Base-by-base conservation (phyloP, 192 early-diverging fungal genomes). In the Backusella mclennaniae region DNA sequence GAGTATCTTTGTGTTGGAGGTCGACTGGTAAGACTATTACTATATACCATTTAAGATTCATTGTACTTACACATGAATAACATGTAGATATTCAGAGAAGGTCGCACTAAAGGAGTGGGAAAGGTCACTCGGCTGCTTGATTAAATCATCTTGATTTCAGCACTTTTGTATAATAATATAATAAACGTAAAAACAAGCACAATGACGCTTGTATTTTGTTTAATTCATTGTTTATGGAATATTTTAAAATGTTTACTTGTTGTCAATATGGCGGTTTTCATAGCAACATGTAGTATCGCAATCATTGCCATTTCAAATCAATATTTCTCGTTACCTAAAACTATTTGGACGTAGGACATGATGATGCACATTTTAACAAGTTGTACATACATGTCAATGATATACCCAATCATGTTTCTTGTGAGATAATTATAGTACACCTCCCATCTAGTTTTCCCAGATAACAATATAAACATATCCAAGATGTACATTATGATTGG, bases 21-120 rank as follows among this genome's bases (percentile, higher is more conserved):
- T 35, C 83, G 89, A n/a, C 76, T 92, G 73, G 86, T 88, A 80
- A 83, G 83, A 59, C n/a, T 21, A 33, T 38, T 35, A 14, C 59
- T 69, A 46, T 53, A 84, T 85, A 70, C 35, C 86, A 63, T 2
- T 4, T 66, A 66, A 8, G 5, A 21, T 53, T 23, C 21, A 0
- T 53, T 6, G 6, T 26, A 63, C 23, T 21, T 23, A 59, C 12
- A 21, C 7, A 26, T 11, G 12, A 44, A 8, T 39, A 17, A 26
- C 14, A 35, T 26, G 21, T 63, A 87, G 86, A 87, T 93, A 26
- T 93, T 93, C 83, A 90, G 92, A 77, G 92, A 93, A 76, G 90
- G 93, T 3, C 90, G 94, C 14, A 98, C 96, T 12, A 96, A 96
- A 84, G 95, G 95, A 26, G 90, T 96, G 4, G 96, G 96, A 74